Evolutionary conservation across 1,139 yeast species (phyloP).

Genomic region (Wickerhamomyces sp.): DNA sequence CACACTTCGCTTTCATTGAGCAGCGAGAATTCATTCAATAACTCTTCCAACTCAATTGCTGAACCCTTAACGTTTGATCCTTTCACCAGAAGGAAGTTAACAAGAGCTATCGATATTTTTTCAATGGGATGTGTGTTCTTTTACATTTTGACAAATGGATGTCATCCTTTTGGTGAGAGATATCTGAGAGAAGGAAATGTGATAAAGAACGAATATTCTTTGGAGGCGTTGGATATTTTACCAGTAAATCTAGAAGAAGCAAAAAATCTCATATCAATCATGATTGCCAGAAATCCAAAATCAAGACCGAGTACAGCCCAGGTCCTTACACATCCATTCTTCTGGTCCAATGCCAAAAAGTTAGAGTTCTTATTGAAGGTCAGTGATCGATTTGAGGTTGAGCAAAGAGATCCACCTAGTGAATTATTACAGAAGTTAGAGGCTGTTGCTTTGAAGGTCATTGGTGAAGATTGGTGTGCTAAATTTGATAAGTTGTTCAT

Average conservation of each 20-base stretch:
- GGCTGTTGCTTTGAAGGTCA: conserved; percentile 42
- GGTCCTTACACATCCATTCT: conserved; percentile 79
- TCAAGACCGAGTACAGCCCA: conserved; percentile 67
- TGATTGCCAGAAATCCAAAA: conserved; percentile 68
- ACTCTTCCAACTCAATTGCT: conserved; percentile 19
- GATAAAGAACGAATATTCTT: conserved; percentile 60
- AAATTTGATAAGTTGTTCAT: conserved; percentile 66
- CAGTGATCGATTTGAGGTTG: conserved; percentile 88
- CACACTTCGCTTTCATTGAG: conserved; percentile 19
- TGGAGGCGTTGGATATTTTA: conserved; percentile 38
- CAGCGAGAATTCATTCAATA: conserved; percentile 19
- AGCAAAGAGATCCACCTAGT: conserved; percentile 83
- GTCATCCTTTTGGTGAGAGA: conserved; percentile 93
- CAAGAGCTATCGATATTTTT: conserved; percentile 90
- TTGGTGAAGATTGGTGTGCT: conserved; percentile 76
- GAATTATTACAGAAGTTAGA: conserved; percentile 59
- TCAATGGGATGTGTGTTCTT: conserved; percentile 93
- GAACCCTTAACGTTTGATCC: conserved; percentile 34
- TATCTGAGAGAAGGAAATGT: conserved; percentile 87
- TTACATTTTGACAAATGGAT: conserved; percentile 77
- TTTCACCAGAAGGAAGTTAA: conserved; percentile 54
- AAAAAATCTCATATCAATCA: conserved; percentile 59
- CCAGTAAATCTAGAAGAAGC: conserved; percentile 56
- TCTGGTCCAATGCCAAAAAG: conserved; percentile 75
- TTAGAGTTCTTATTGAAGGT: conserved; percentile 79